A percentile compares a stretch with the other conserved stretches of the same genome.
These are phyloP conservation scores for Psidium friedrichsthalianum DNA, from an alignment of 345 rosid species.

Conservation along the genomic window DNA sequence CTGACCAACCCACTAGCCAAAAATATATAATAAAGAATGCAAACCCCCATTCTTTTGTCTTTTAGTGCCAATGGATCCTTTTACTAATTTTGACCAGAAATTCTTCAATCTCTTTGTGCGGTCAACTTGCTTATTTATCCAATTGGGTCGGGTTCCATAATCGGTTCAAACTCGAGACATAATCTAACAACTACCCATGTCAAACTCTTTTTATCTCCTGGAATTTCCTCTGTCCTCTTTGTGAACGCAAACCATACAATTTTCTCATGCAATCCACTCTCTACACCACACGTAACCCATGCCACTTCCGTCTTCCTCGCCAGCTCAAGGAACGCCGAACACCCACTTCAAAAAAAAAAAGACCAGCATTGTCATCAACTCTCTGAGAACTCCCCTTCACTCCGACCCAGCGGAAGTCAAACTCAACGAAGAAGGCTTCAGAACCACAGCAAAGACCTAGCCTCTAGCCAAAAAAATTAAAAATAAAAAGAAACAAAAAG, in stretches of 20 bases:
- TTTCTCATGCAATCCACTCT: neutral
- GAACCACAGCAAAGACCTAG: too few species aligned
- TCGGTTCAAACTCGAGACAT: too few species aligned
- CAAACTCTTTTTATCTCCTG: neutral
- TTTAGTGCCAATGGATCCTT: too few species aligned
- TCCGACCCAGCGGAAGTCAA: constrained; percentile 10
- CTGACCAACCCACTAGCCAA: too few species aligned
- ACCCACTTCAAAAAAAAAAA: neutral
- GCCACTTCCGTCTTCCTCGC: constrained; percentile 16
- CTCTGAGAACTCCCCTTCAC: constrained; percentile 27
- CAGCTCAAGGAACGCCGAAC: constrained; percentile 1
- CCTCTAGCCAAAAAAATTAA: too few species aligned
- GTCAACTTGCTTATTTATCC: too few species aligned
- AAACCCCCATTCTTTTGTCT: too few species aligned
- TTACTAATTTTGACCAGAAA: too few species aligned
- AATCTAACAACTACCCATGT: neutral
- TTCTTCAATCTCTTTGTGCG: too few species aligned
- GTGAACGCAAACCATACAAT: neutral
- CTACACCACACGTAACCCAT: neutral
- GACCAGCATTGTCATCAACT: neutral
- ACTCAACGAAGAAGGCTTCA: neutral
- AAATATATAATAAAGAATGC: too few species aligned
- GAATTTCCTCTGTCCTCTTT: neutral
- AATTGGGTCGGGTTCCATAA: too few species aligned
- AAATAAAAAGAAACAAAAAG: too few species aligned